Evolutionary conservation across 2,329 filamentous ascomycete species (phyloP), one percentile per base, ranked within the genome.

Genomic region (Venturia pyrina): DNA sequence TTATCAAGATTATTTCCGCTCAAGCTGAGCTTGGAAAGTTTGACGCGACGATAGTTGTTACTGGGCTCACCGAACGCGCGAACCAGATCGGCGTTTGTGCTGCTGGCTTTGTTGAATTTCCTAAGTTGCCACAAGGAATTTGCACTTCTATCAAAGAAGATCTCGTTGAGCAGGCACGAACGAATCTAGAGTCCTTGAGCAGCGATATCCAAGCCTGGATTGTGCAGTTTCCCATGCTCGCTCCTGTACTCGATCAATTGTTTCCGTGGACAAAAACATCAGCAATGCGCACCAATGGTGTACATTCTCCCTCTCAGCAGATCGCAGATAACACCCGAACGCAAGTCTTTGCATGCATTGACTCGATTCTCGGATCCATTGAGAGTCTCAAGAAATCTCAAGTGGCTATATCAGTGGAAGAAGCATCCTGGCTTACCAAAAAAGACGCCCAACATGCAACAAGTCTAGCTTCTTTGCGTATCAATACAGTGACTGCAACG

Each of bases 311-410:
- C 44, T 17, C 40, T 13, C 40, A 56, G 24, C 34, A 53, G 3
- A 60, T 10, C 17, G 28, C n/a, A 60, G 37, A 13, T 61, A 37
- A 24, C 7, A 34, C n/a, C 15, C 50, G 63, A 17, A 32, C 28
- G 7, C 19, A 40, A 37, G 40, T 91, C 1, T 83, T 90, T 46
- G 83, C 77, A 0, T 79, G 89, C n/a, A 84, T 88, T 60, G 90
- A 96, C 75, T 85, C 85, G 62, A 84, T 93, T 37, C 85, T 97
- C 1, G 89, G 93, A 44, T 88, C 89, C 0, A 82, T 96, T 61
- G 91, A 97, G 74, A 85, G 87, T 68, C 82, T 89, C 59, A 84
- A 85, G 66, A 84, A 84, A 67, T 77, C 81, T 2, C 77, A 85
- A 10, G 75, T 79, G 13, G 78, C 79, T 3, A 77, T 87, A 1